Evolutionary conservation across 2,329 filamentous ascomycete genomes (phyloP).

Genomic region (Elsinoe ampelina): DNA sequence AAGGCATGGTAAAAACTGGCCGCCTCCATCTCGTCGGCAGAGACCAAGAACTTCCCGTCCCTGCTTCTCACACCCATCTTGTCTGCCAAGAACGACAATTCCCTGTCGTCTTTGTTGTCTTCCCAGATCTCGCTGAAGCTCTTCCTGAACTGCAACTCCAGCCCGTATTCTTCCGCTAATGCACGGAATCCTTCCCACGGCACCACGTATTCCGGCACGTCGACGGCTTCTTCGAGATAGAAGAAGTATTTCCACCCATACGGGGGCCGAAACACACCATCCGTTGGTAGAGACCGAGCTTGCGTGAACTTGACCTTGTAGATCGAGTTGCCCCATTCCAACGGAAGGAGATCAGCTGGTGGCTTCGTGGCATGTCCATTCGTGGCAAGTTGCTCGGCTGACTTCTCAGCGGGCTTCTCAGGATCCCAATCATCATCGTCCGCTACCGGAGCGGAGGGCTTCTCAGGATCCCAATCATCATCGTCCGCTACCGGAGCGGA

Average conservation of each 20-base stretch:
- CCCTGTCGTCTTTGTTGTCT: conserved; percentile 74
- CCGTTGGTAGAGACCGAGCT: conserved; percentile 50
- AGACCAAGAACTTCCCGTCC: conserved; percentile 58
- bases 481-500: conserved; percentile 27
- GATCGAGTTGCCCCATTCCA: conserved; percentile 87
- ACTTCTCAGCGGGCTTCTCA: conserved; percentile 38
- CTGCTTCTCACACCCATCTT: conserved; percentile 87
- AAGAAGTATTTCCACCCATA: conserved; percentile 99
- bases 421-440: conserved; percentile 30
- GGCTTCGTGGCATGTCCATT: conserved; percentile 15
- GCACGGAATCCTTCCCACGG: conserved; percentile 97
- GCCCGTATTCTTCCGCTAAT: conserved; percentile 89
- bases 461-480: conserved; percentile 31
- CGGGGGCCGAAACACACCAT: conserved; percentile 86
- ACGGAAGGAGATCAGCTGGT: conserved; percentile 24
- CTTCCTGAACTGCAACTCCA: conserved; percentile 90
- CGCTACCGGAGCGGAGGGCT: conserved; percentile 30
- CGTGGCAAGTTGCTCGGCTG: conserved; percentile 30
- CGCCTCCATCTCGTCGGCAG: conserved; percentile 83
- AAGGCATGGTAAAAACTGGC: conserved; percentile 86
- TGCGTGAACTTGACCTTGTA: conserved; percentile 85
- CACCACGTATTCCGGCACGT: conserved; percentile 95
- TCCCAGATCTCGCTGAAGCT: conserved; percentile 87
- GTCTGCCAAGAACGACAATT: conserved; percentile 76
- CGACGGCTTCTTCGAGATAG: conserved; percentile 90